Evolutionary conservation across 2,329 filamentous ascomycete genomes (phyloP), one percentile per base, ranked within the genome.

Genomic region (Sclerotinia borealis): DNA sequence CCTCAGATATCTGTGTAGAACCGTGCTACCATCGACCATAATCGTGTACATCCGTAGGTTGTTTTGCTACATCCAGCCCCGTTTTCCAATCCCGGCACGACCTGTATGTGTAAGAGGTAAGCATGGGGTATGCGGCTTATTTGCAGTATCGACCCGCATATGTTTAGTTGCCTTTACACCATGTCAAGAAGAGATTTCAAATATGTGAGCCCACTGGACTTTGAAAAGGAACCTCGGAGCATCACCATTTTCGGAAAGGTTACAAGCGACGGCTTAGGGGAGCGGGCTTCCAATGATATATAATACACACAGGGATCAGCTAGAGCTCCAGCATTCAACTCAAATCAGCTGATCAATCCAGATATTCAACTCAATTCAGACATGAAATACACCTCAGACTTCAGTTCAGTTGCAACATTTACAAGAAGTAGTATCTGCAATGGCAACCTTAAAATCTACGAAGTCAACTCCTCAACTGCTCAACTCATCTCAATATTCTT

Each of bases 401-500:
- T 22, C 19, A 36, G 11, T 27, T 1, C 3, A 39, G 34, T 9
- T 27, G 17, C 17, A 39, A 3, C 19, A 17, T 45, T 25, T 34
- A 45, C 27, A 13, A 7, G 6, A 27, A 25, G 17, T 9, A 13
- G 19, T 13, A 29, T 19, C 25, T n/a, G 29, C 9, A 54, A 62
- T 56, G 50, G 11, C 39, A 31, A 45, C 10, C 50, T 56, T 39
- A 27, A 37, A 13, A 15, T 31, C 25, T 62, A 47, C 5, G 22
- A 51, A 17, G 27, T 66, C 7, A 56, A 41, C 13, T 48, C 60
- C 45, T 31, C 36, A 11, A 41, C 13, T 48, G 56, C 45, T 31
- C 36, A 11, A 63, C 63, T 22, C 56, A 39, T 34, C 39, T 67
- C 11, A 52, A 65, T 25, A 55, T 64, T 27, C 43, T 65, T 9